phyloP scores from a whole-genome alignment of 257 asterid species.

The Solanum chilense region DNA sequence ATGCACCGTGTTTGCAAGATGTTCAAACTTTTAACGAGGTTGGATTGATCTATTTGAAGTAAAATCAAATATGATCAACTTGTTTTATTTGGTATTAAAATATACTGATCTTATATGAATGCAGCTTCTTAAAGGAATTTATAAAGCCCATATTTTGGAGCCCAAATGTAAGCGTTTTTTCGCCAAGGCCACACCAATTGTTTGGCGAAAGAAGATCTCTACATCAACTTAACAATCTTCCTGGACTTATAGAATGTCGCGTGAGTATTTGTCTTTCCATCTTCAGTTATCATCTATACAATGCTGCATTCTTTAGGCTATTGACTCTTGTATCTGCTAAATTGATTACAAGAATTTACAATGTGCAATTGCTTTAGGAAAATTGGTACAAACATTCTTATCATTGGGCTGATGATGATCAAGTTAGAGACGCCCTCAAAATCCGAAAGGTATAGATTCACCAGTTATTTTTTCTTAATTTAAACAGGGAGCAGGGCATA shows the following conservation, averaged over 20 bases:
- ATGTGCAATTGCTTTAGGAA: neutral
- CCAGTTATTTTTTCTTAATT: neutral
- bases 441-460: neutral
- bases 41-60: neutral
- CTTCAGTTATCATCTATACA: neutral
- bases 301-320: too few species aligned
- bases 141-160: neutral
- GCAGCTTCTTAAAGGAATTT: constrained; percentile 1
- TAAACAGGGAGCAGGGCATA: constrained; percentile 1
- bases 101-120: neutral
- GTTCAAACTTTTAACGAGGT: constrained; percentile 5
- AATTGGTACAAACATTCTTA: neutral
- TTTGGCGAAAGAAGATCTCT: constrained; percentile 2
- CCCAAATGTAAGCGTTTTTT: neutral
- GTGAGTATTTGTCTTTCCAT: neutral
- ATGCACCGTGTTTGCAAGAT: neutral
- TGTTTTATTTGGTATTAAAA: neutral
- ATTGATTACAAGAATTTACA: neutral
- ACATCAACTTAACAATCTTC: neutral
- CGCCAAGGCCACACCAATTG: neutral
- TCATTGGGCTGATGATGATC: neutral
- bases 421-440: constrained; percentile 3
- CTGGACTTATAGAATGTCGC: neutral
- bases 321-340: neutral
- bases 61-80: neutral